Evolutionary conservation across 192 early-diverging fungal genomes (phyloP).

Genomic region (Backusella parvicylindrica): DNA sequence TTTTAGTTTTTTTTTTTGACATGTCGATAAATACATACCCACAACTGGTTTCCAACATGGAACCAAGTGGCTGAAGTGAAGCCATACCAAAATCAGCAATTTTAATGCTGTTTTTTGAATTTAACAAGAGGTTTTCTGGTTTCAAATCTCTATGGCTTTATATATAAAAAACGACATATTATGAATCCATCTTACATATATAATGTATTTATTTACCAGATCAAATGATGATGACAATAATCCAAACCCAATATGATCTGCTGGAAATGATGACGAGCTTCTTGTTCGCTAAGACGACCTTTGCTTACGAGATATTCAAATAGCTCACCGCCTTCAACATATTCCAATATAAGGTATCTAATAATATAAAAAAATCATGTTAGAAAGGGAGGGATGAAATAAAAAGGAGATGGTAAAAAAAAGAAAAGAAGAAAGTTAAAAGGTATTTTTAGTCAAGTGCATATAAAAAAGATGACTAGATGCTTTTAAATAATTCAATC

Average conservation of each 20-base stretch:
- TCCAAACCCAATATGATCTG: conserved; percentile 69
- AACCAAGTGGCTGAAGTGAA: conserved; percentile 40
- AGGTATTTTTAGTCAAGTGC: background rate
- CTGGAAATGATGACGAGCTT: conserved; percentile 67
- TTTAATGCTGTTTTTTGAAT: conserved; percentile 66
- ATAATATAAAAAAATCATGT: background rate
- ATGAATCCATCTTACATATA: background rate
- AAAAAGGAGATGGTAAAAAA: background rate
- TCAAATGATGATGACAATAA: conserved; percentile 62
- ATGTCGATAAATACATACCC: conserved; percentile 35
- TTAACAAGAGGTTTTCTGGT: conserved; percentile 70
- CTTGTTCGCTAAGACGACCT: conserved; percentile 54
- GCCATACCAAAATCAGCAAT: conserved; percentile 96
- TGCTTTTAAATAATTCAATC: background rate
- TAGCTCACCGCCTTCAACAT: conserved; percentile 69
- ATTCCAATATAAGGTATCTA: conserved; percentile 65
- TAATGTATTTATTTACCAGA: conserved; percentile 48
- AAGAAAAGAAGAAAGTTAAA: background rate
- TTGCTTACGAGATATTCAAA: conserved; percentile 68
- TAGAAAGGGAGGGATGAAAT: background rate
- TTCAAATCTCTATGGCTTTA: conserved; percentile 88
- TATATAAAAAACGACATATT: background rate
- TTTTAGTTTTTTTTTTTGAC: background rate
- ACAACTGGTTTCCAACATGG: conserved; percentile 64
- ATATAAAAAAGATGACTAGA: conserved; percentile 1